Evolutionary conservation across 257 asterid genomes (phyloP), one percentile per base, ranked within the genome.

Genomic region (Nyctanthes arbortristis): DNA sequence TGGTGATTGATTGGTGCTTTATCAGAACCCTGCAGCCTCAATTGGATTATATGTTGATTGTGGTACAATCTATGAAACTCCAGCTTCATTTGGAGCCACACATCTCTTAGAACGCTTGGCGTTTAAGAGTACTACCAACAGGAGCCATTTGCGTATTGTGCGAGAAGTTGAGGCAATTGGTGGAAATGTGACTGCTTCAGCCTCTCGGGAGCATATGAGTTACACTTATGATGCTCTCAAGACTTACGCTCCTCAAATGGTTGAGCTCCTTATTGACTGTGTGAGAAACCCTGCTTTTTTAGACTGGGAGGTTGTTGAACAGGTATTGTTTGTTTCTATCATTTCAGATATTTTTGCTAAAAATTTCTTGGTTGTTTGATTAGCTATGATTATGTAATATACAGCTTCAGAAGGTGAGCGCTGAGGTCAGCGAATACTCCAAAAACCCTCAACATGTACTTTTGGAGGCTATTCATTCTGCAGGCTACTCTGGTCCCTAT

Each of bases 151-250:
- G 79, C 95, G 97, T 34, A 59, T 84, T 55, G 93, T 93, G 59
- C 81, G 96, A 69, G 97, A 93, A 82, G 82, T 93, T 47, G 99
- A 93, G 88, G 97, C 99, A 63, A 85, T 91, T 82, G 97, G 99
- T 70, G 96, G 99, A 29, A 77, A 83, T 75, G 93, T 91, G 69
- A 72, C 77, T 31, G 84, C 91, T 66, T 84, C 91, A 47, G 96
- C 87, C 61, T 82, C 99, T 45, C 81, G 97, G 67, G 99, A 93
- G 80, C 97, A 91, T 75, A 86, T 84, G 85, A 58, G 84, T 73
- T 93, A 91, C 81, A 82, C 88, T 71, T 93, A 77, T 65, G 99
- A 89, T 78, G 93, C 91, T 61, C 75, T 93, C 43, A 93, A 84
- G 72, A 81, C 91, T 28, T 88, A 87, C 72, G 75, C 80, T 61